Percentiles rank a stretch among this genome's conserved stretches.
Evolutionary conservation across 2,329 filamentous ascomycete genomes (phyloP).

Genomic region (Verticillium nubilum): DNA sequence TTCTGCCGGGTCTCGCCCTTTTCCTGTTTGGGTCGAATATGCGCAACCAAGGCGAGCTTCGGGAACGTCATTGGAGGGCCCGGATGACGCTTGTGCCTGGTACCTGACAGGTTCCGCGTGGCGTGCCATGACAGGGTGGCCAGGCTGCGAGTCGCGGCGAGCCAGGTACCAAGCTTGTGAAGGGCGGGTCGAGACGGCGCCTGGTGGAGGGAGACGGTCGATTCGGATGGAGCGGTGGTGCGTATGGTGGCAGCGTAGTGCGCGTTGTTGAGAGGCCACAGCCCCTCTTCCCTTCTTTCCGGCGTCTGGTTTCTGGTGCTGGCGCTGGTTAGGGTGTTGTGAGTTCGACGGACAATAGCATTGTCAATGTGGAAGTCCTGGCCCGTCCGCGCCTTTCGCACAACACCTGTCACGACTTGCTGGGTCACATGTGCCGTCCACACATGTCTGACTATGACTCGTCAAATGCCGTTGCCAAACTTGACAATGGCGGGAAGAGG

Average conservation of each 20-base stretch:
- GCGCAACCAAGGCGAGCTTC: background rate
- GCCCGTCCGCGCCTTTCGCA: background rate
- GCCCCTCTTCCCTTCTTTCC: background rate
- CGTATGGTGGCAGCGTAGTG: background rate
- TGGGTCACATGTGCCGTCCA: background rate
- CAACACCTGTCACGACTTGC: background rate
- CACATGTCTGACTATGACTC: background rate
- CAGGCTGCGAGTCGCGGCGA: background rate
- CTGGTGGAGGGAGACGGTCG: background rate
- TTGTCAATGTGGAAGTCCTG: background rate
- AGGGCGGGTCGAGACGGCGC: background rate
- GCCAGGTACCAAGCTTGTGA: background rate
- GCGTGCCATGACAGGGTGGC: constrained; percentile 29
- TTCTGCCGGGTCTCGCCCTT: background rate
- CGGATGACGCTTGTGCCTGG: constrained; percentile 25
- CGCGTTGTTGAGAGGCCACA: background rate
- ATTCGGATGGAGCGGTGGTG: background rate
- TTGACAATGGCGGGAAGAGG: background rate
- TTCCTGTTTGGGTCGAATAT: background rate
- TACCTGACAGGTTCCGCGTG: constrained; percentile 38
- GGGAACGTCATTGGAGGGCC: constrained; percentile 22
- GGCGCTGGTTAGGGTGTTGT: background rate
- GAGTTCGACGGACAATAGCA: background rate
- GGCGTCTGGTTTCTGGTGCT: background rate
- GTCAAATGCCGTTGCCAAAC: background rate